Evolutionary conservation across 2,329 filamentous ascomycete species (phyloP).

Genomic region (Cadophora sp.): DNA sequence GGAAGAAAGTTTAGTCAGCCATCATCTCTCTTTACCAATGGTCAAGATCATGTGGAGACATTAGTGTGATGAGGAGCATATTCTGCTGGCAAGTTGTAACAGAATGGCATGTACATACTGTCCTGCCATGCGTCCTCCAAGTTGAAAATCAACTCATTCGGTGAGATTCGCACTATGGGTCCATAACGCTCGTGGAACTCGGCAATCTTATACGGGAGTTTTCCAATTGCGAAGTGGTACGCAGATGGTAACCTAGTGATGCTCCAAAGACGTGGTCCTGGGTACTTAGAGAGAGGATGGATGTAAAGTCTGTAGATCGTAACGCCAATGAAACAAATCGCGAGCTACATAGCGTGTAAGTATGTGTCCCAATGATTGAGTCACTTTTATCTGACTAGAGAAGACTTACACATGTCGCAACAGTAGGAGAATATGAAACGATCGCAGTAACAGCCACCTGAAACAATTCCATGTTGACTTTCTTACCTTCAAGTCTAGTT

Average conservation of each 20-base stretch:
- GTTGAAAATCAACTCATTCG: slow-evolving; percentile 47
- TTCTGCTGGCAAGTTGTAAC: not conserved
- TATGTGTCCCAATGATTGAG: not conserved
- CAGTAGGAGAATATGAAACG: not conserved
- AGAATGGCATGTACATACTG: slow-evolving; percentile 2
- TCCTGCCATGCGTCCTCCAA: slow-evolving; percentile 40
- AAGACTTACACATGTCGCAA: not conserved
- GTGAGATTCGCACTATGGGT: slow-evolving; percentile 53
- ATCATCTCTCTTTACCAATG: not conserved
- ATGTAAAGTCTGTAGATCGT: slow-evolving; percentile 30
- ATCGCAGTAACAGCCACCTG: not conserved
- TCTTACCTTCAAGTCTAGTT: not conserved
- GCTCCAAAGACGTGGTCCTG: slow-evolving; percentile 40
- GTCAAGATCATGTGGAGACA: not conserved
- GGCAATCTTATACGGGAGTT: slow-evolving; percentile 49
- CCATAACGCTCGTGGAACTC: slow-evolving; percentile 50
- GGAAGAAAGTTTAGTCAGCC: not conserved
- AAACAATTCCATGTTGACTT: not conserved
- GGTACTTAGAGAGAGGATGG: slow-evolving; percentile 44
- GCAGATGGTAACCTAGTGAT: slow-evolving; percentile 22
- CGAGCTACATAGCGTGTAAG: not conserved
- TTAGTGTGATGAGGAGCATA: not conserved
- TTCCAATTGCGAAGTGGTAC: slow-evolving; percentile 36
- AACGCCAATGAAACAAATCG: not conserved
- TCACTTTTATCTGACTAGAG: not conserved